Base-by-base conservation (phyloP, 2,329 filamentous ascomycete species). In the Colletotrichum aenigma region DNA sequence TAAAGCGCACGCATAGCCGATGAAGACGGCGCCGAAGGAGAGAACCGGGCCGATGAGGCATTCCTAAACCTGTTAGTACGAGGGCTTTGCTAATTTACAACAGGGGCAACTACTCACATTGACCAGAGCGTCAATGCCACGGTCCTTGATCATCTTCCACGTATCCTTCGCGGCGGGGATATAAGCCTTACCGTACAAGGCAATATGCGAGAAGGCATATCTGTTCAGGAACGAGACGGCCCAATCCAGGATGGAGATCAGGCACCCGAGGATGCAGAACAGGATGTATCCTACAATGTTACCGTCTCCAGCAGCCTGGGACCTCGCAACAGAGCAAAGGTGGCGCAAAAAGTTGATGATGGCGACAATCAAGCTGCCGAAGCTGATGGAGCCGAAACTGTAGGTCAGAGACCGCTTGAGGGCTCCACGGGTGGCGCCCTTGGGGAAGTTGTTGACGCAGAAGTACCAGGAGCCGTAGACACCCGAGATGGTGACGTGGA, bases 401-500 rank as follows among this genome's bases (percentile, higher is more conserved):
- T 97, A 97, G 2, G 96, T 98, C 77, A 97, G 88, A 1, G 96
- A 92, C 16, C 96, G 92, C 79, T 91, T 93, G 78, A 97, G 90
- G 0, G 96, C 94, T n/a, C 95, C 94, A 15, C 95, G 91, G 1
- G 96, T 98, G 1, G 95, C 93, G 13, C 93, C 93, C 77, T 91
- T 93, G 34, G 96, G 95, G 80, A 95, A 94, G 58, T 92, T 90
- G 73, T 89, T 86, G 1, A 91, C 85, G 77, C 91, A 94, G 83
- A 98, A 98, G 86, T 98, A 98, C 96, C 96, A 98, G 1, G 94
- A 94, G 2, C 95, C 96, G 80, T 98, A 98, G 1, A 98, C 93
- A 1, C 96, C 96, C 0, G 95, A 94, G 74, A 98, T 94, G 28
- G 93, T 96, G 3, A 94, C 94, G 82, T 98, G 96, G 62, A 98